phyloP scores from a whole-genome alignment of 345 rosid genomes.

The Pugionium cornutum region DNA sequence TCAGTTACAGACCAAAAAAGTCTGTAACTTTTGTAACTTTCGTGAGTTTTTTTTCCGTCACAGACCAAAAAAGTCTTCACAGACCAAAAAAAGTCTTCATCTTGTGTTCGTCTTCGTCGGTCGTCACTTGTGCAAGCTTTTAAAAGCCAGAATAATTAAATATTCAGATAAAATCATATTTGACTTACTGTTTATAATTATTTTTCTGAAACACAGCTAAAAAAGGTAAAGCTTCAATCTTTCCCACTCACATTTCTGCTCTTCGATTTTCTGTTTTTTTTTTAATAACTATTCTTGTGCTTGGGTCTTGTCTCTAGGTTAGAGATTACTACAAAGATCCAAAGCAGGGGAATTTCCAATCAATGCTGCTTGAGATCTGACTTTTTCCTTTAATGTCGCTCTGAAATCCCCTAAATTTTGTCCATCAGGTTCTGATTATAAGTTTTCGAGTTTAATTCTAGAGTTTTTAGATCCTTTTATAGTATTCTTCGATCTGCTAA shows the following conservation, averaged over 20 bases:
- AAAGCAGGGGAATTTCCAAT: constrained; percentile 25
- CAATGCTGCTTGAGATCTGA: constrained; percentile 43
- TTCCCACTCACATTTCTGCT: constrained; percentile 32
- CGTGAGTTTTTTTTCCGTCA: constrained; percentile 8
- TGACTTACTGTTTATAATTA: constrained; percentile 7
- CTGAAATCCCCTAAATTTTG: constrained; percentile 26
- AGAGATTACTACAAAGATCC: constrained; percentile 33
- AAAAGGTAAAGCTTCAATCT: constrained; percentile 34
- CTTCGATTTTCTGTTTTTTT: constrained; percentile 19
- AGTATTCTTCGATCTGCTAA: constrained; percentile 4
- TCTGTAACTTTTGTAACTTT: background rate
- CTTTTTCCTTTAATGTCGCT: constrained; percentile 28
- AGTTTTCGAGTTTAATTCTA: background rate
- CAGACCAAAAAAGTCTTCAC: background rate
- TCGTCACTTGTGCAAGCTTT: constrained; percentile 26
- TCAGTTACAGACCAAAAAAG: constrained; percentile 10
- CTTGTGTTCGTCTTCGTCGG: constrained; percentile 40
- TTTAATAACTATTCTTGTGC: constrained; percentile 4
- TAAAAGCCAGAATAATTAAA: constrained; percentile 38
- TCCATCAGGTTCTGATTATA: constrained; percentile 23
- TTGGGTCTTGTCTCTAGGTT: constrained; percentile 26
- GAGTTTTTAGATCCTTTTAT: too few species aligned
- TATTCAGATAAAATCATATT: constrained; percentile 8
- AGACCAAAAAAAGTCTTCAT: constrained; percentile 28
- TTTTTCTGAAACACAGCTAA: constrained; percentile 23